Evolutionary conservation across 805 yeast genomes (phyloP), one percentile per base, ranked within the genome.

Genomic region (Kodamaea laetipori): DNA sequence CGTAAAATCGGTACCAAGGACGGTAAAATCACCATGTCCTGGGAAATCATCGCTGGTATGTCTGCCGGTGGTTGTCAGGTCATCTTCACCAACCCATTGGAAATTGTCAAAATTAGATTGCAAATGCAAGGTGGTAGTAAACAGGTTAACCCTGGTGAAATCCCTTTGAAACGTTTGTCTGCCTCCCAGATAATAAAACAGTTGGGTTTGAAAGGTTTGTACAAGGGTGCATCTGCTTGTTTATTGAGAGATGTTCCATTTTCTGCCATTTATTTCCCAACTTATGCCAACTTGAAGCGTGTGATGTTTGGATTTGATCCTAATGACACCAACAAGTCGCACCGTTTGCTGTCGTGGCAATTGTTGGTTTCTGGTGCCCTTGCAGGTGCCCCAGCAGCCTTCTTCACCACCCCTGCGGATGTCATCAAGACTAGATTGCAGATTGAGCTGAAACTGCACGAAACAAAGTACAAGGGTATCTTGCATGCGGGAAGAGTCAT

Each of bases 331-430:
- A 74, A 74, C 43, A 77, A 81, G 54, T 73, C 77, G 53, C 74
- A 71, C 36, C 74, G 77, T 49, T 77, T 90, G 47, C 81, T 80
- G 49, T 80, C 95, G 21, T 83, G 92, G 85, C 96, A 92, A 66
- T 72, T 94, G 51, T 77, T 92, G 47, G 63, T 80, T 4, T 80
- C 95, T 48, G 99, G 99, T 65, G 97, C 96, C 8, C 62, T 90
- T 50, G 98, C 99, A 10, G 99, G 98, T 61, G 89, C 95, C 73
- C 99, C 99, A 7, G 95, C 98, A 23, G 98, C 98, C 8, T 92
- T 86, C 64, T 71, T 90, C 52, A 92, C 99, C 1, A 92, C 99
- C 0, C 99, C 99, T 1, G 90, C 89, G 58, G 99, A 92, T 73
- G 98, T 92, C 38, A 86, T 94, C 56, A 92, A 92, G 71, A 92